phyloP scores from a whole-genome alignment of 2,329 filamentous ascomycete species.

The Rutstroemia sp. region DNA sequence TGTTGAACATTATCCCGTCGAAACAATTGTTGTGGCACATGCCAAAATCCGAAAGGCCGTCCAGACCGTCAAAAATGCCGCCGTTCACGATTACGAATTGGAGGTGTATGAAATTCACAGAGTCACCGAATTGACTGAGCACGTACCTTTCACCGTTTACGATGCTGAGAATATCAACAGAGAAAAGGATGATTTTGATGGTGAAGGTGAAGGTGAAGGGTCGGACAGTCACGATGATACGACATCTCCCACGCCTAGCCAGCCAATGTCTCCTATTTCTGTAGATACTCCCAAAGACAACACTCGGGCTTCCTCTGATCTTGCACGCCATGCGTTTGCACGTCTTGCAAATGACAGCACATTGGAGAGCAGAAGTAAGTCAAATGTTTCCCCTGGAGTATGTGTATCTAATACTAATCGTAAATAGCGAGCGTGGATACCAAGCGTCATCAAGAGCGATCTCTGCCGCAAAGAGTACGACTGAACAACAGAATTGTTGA shows the following conservation, averaged over 20 bases:
- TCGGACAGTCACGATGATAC: constrained; percentile 5
- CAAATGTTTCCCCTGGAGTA: not conserved
- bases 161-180: constrained; percentile 57
- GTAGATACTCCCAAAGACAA: constrained; percentile 2
- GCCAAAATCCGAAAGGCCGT: constrained; percentile 68
- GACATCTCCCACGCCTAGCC: not conserved
- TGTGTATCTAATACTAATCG: not conserved
- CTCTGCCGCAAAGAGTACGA: constrained; percentile 44
- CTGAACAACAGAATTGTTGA: constrained; percentile 75
- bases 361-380: constrained; percentile 11
- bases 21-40: constrained; percentile 70
- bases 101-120: constrained; percentile 59
- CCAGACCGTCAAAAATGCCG: constrained; percentile 67
- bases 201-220: constrained; percentile 33
- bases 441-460: constrained; percentile 17
- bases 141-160: constrained; percentile 62
- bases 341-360: constrained; percentile 1
- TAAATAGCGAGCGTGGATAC: constrained; percentile 20
- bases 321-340: constrained; percentile 7
- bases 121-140: constrained; percentile 51
- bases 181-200: constrained; percentile 44
- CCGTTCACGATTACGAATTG: constrained; percentile 70
- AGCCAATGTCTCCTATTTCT: constrained; percentile 3
- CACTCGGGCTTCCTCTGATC: constrained; percentile 6
- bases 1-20: constrained; percentile 74